phyloP scores from a whole-genome alignment of 2,329 filamentous ascomycete genomes.

The Ceratocystis lukuohia region DNA sequence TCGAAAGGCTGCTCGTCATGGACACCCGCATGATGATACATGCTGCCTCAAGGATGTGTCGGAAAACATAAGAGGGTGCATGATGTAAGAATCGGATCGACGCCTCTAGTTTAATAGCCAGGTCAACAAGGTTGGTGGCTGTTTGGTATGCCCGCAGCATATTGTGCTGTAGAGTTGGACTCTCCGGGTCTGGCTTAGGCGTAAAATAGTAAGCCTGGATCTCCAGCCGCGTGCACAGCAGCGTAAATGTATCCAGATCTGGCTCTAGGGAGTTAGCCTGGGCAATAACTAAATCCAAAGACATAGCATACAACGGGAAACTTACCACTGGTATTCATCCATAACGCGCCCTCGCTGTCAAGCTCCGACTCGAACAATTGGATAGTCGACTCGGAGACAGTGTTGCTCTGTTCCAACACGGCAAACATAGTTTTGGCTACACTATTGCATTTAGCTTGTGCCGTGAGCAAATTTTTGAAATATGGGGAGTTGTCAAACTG shows the following conservation, averaged over 20 bases:
- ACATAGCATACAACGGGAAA: background rate
- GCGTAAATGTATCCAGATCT: slow-evolving; percentile 28
- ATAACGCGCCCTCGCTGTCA: slow-evolving; percentile 29
- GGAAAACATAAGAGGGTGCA: slow-evolving; percentile 37
- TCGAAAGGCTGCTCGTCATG: slow-evolving; percentile 19
- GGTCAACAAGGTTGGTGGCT: slow-evolving; percentile 33
- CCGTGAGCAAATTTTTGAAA: slow-evolving; percentile 10
- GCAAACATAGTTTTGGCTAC: slow-evolving; percentile 36
- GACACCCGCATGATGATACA: slow-evolving; percentile 30
- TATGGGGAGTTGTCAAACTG: slow-evolving; percentile 14
- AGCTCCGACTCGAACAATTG: slow-evolving; percentile 40
- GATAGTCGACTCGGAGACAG: slow-evolving; percentile 35
- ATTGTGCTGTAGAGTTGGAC: slow-evolving; percentile 32
- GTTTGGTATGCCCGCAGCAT: slow-evolving; percentile 37
- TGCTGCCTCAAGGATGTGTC: slow-evolving; percentile 33
- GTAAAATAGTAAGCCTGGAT: slow-evolving; percentile 41
- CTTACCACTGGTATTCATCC: slow-evolving; percentile 13
- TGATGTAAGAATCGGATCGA: slow-evolving; percentile 32
- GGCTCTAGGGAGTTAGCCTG: background rate
- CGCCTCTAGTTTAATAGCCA: slow-evolving; percentile 32
- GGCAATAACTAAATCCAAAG: background rate
- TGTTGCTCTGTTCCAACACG: slow-evolving; percentile 34
- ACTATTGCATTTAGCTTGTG: slow-evolving; percentile 30
- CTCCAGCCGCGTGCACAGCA: slow-evolving; percentile 38
- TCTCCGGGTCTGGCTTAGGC: slow-evolving; percentile 30